phyloP scores from a whole-genome alignment of 495 filamentous ascomycete genomes.

The Annulohypoxylon moriforme region DNA sequence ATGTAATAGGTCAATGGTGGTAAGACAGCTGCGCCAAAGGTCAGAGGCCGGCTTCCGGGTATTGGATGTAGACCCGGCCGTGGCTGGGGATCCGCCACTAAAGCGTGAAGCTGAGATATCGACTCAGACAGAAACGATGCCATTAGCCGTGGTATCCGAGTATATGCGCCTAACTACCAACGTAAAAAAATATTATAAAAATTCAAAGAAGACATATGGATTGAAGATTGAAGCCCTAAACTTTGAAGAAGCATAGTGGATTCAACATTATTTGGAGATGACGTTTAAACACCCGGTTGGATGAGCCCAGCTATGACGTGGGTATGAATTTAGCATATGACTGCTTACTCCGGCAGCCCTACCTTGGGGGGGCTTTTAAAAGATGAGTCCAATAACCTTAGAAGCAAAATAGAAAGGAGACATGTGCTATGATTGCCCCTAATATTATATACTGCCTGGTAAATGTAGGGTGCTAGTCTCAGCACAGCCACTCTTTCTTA shows the following conservation, averaged over 20 bases:
- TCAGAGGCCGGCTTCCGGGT: conserved; percentile 32
- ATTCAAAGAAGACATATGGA: background rate
- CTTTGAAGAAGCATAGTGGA: background rate
- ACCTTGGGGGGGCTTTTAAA: background rate
- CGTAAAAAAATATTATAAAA: background rate
- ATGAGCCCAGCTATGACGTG: conserved; percentile 14
- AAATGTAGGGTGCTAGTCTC: too few species aligned
- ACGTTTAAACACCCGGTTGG: background rate
- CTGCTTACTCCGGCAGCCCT: background rate
- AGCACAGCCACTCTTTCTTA: too few species aligned
- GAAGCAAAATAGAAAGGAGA: background rate
- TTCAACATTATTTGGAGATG: conserved; percentile 6
- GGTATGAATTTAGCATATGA: conserved; percentile 15
- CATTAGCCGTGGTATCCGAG: background rate
- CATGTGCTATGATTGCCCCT: background rate
- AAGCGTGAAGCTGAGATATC: conserved; percentile 13
- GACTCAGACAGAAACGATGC: background rate
- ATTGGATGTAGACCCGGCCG: conserved; percentile 35
- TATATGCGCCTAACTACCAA: background rate
- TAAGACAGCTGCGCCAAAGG: conserved; percentile 25
- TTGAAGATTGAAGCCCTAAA: background rate
- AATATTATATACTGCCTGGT: background rate
- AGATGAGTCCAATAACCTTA: background rate
- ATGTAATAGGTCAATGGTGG: conserved; percentile 32
- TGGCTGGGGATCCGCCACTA: conserved; percentile 11